These are phyloP conservation scores for Colletotrichum sp. DNA, from an alignment of 2,329 filamentous ascomycete genomes.

Conservation along the genomic window DNA sequence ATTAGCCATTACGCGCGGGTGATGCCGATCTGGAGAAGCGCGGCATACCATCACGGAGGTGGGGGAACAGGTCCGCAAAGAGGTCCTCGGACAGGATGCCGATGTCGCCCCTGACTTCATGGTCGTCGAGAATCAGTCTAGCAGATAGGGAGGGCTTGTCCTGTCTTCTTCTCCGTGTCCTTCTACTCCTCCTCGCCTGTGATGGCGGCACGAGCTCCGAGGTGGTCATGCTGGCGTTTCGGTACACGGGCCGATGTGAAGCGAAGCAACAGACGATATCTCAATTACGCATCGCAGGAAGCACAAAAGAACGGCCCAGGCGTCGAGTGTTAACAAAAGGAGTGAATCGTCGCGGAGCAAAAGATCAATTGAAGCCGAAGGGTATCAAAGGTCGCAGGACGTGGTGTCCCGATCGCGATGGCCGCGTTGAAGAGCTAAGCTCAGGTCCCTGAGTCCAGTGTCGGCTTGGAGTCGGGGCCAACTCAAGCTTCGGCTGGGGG, in stretches of 20 bases:
- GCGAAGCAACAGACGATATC: background rate
- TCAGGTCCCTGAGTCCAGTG: background rate
- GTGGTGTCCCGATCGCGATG: background rate
- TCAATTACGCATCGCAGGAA: slow-evolving; percentile 5
- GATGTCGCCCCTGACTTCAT: slow-evolving; percentile 77
- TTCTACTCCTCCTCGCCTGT: slow-evolving; percentile 37
- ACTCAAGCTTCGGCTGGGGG: slow-evolving; percentile 18
- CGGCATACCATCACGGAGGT: slow-evolving; percentile 55
- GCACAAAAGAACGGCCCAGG: background rate
- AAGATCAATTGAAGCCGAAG: background rate
- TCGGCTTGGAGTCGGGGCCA: slow-evolving; percentile 2
- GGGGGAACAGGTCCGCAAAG: slow-evolving; percentile 80
- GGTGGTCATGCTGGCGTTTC: slow-evolving; percentile 7
- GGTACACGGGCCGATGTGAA: background rate
- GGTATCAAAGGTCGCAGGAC: background rate
- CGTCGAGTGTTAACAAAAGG: background rate
- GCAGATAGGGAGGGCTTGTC: slow-evolving; percentile 81
- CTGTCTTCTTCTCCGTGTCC: slow-evolving; percentile 59
- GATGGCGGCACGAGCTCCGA: slow-evolving; percentile 30
- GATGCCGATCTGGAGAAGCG: background rate
- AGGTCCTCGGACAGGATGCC: slow-evolving; percentile 88
- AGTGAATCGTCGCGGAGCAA: background rate
- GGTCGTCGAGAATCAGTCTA: slow-evolving; percentile 82
- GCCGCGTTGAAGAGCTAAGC: slow-evolving; percentile 5
- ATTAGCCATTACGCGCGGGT: background rate